These are phyloP conservation scores for Citrus medica DNA, from an alignment of 345 rosid genomes.

Conservation along the genomic window DNA sequence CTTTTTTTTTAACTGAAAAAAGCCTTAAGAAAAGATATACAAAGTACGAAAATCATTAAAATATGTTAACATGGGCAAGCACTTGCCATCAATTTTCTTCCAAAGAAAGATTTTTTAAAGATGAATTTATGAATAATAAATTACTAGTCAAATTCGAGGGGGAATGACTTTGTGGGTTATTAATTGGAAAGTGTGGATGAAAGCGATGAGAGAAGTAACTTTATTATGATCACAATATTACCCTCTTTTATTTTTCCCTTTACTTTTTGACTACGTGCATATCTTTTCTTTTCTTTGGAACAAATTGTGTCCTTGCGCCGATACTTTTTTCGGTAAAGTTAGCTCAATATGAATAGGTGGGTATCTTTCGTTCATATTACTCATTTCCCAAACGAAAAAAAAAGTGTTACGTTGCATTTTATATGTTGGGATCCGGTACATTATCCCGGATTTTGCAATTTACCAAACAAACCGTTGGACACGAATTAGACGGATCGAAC, in stretches of 20 bases:
- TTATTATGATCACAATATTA: constrained; percentile 14
- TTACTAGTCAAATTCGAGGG: neutral
- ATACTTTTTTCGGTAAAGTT: too few species aligned
- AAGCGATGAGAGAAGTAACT: neutral
- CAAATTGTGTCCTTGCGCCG: neutral
- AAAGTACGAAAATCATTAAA: neutral
- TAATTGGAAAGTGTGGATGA: neutral
- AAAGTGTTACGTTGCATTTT: too few species aligned
- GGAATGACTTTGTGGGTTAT: neutral
- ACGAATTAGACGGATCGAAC: too few species aligned
- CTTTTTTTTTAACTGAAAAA: neutral
- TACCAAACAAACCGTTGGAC: too few species aligned
- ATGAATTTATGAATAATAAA: neutral
- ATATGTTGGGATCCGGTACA: too few species aligned
- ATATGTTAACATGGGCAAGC: too few species aligned
- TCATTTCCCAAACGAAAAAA: too few species aligned
- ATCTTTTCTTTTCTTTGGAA: neutral
- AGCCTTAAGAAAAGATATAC: neutral
- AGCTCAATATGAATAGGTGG: too few species aligned
- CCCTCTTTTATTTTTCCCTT: constrained; percentile 11
- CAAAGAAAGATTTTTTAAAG: neutral
- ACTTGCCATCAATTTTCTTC: neutral
- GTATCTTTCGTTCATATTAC: too few species aligned
- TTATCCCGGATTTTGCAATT: too few species aligned
- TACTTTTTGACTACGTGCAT: constrained; percentile 26